Evolutionary conservation across 495 filamentous ascomycete species (phyloP).

Genomic region (Penicillium arizonense): DNA sequence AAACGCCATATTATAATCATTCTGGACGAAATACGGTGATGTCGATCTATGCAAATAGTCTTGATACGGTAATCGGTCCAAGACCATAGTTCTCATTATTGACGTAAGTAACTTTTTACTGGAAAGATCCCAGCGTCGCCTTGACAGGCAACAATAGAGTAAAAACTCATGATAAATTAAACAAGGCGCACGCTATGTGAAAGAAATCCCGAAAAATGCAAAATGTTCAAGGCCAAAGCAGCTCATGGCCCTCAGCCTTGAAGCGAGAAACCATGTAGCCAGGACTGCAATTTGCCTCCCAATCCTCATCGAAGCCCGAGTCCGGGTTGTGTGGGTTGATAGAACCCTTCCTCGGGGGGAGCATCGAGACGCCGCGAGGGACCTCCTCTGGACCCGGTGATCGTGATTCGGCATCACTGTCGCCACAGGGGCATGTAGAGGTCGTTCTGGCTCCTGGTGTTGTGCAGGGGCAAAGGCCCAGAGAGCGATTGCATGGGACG

Average conservation of each 20-base stretch:
- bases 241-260: conserved; percentile 10
- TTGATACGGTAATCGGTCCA: too few species aligned
- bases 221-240: conserved; percentile 1
- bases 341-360: background rate
- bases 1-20: too few species aligned
- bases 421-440: conserved; percentile 12
- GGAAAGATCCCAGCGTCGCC: too few species aligned
- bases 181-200: too few species aligned
- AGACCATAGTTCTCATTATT: too few species aligned
- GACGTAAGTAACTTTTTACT: too few species aligned
- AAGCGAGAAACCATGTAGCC: conserved; percentile 20
- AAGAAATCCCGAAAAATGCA: too few species aligned
- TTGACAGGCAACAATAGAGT: too few species aligned
- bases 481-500: conserved; percentile 18
- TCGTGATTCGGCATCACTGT: conserved; percentile 2
- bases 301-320: conserved; percentile 17
- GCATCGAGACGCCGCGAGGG: conserved; percentile 9
- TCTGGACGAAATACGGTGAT: too few species aligned
- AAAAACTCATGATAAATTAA: too few species aligned
- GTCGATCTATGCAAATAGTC: too few species aligned
- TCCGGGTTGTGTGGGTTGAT: conserved; percentile 16
- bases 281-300: conserved; percentile 22
- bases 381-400: conserved; percentile 5
- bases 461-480: conserved; percentile 19
- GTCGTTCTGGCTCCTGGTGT: conserved; percentile 16